A percentile compares a stretch with the other conserved stretches of the same genome.
Evolutionary conservation across 305 asterid species (phyloP).

Genomic region (Fraxinus paxiana): DNA sequence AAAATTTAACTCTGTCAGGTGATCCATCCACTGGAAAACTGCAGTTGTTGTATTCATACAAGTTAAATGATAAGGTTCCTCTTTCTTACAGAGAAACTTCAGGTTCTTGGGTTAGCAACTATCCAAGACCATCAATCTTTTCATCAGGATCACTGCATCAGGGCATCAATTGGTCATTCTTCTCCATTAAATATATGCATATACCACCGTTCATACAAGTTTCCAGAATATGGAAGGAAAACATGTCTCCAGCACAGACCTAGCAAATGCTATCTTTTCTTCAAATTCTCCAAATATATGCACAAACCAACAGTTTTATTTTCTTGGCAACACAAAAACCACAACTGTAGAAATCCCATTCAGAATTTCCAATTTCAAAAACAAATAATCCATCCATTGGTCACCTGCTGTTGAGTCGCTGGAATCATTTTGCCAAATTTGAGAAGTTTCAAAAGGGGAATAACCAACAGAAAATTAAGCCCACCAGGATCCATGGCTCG

Average conservation of each 20-base stretch:
- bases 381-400: not conserved
- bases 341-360: not conserved
- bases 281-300: not conserved
- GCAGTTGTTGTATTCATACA: slow-evolving; percentile 21
- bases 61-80: slow-evolving; percentile 7
- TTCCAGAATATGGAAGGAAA: not conserved
- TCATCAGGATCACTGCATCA: slow-evolving; percentile 5
- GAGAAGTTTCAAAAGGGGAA: not conserved
- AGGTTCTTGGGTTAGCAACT: not conserved
- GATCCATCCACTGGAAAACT: slow-evolving; percentile 5
- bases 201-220: not conserved
- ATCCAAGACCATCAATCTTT: not conserved
- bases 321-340: not conserved
- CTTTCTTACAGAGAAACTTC: not conserved
- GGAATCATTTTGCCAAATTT: not conserved
- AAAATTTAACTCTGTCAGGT: slow-evolving; percentile 15
- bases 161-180: not conserved
- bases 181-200: not conserved
- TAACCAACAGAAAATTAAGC: not conserved
- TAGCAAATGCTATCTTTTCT: not conserved
- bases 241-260: slow-evolving; percentile 15
- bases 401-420: not conserved
- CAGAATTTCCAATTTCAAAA: not conserved
- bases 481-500: slow-evolving; percentile 6
- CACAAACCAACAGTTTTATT: not conserved